A percentile compares a stretch with the other conserved stretches of the same genome.
phyloP scores from a whole-genome alignment of 495 filamentous ascomycete species.

The Hypomontagnella submonticulosa region DNA sequence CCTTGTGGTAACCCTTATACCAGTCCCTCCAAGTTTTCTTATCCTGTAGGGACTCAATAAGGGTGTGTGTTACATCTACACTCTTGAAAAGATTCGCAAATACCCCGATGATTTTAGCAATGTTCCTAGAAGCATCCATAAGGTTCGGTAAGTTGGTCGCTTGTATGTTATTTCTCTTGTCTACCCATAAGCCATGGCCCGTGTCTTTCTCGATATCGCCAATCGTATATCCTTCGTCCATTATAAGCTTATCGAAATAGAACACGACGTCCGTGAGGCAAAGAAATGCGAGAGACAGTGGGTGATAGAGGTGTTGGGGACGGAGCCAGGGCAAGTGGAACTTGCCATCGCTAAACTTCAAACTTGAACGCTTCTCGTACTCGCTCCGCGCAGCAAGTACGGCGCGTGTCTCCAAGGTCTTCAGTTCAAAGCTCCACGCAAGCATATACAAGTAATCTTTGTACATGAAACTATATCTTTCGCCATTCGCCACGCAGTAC shows the following conservation, averaged over 20 bases:
- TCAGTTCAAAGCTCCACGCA: slow-evolving; percentile 13
- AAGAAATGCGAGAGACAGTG: slow-evolving; percentile 12
- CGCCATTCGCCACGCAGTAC: neutral
- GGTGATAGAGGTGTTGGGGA: slow-evolving; percentile 12
- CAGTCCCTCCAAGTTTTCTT: neutral
- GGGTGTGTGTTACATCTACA: neutral
- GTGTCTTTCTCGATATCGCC: slow-evolving; percentile 9
- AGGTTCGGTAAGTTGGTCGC: neutral
- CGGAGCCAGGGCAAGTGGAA: slow-evolving; percentile 13
- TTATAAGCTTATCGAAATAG: slow-evolving; percentile 12
- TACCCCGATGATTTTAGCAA: slow-evolving; percentile 3
- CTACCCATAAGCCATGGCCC: slow-evolving; percentile 5
- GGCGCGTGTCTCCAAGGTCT: slow-evolving; percentile 2
- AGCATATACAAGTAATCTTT: slow-evolving; percentile 22
- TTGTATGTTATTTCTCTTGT: neutral
- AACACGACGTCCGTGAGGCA: slow-evolving; percentile 13
- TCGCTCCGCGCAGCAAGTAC: slow-evolving; percentile 4
- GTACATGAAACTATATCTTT: slow-evolving; percentile 16
- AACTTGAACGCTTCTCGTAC: neutral
- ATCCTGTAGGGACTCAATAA: slow-evolving; percentile 9
- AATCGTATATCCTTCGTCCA: slow-evolving; percentile 15
- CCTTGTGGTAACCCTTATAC: neutral
- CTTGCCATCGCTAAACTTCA: slow-evolving; percentile 1
- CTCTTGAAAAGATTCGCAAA: slow-evolving; percentile 18
- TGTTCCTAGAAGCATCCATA: slow-evolving; percentile 5